Evolutionary conservation across 1,284 basidiomycete species (phyloP), one percentile per base, ranked within the genome.

Genomic region (Trichosporon inkin): DNA sequence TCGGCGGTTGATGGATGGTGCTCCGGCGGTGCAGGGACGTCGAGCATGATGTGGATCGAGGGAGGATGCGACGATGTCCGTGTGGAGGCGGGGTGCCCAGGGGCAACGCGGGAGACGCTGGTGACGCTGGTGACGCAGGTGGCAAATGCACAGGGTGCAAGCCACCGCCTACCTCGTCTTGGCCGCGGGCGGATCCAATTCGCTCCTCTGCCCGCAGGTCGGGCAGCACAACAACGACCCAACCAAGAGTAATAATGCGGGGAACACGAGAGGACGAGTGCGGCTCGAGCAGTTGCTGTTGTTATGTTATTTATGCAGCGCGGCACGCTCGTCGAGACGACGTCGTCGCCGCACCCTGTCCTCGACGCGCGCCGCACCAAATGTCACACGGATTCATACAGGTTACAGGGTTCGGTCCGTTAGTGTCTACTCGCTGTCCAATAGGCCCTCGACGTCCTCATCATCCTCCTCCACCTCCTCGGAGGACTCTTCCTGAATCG

Each of bases 401-500:
- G 44, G 44, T 49, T 32, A n/a, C 22, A 41, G 39, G 39, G 16
- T 55, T 40, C 37, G 6, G 8, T 5, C 14, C 28, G 28, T 32
- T 8, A 32, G 28, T 32, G 24, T 32, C 51, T 14, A 54, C 37
- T 63, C 62, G 16, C 59, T 61, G 24, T 65, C 65, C 22, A 67
- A 54, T 57, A 67, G 63, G 17, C 58, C 58, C 34, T 68, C 67
- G 13, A 67, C 67, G 56, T 66, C 65, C 16, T 64, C 61, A 34
- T 61, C 62, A 7, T 56, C 52, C 19, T 38, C 47, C 22, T 58
- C 57, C 36, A 16, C 13, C 13, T 11, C 51, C 22, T 59, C 58
- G 6, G 28, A n/a, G 7, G 44, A 57, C 19, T 55, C 56, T 16
- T 64, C 66, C 57, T 63, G 62, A 7, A 47, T 58, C 53, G 63